A percentile compares a stretch with the other conserved stretches of the same genome.
Evolutionary conservation across 202 grass and related monocot species (phyloP).

Genomic region (Panicum virgatum): DNA sequence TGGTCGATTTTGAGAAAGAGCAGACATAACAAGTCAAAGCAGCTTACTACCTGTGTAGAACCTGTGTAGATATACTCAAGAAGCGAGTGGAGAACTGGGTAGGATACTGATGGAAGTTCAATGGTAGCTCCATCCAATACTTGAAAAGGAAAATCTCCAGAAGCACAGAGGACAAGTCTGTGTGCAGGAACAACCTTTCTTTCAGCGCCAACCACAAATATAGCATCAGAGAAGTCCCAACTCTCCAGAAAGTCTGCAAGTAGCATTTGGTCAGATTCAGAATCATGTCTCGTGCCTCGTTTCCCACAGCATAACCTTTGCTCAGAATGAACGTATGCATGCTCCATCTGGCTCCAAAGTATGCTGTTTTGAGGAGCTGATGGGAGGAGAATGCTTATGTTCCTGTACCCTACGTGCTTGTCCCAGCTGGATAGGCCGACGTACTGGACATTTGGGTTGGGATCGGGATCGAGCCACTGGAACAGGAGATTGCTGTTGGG

Average conservation of each 20-base stretch:
- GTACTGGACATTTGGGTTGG: constrained; percentile 72
- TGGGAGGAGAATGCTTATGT: constrained; percentile 79
- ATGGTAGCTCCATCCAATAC: constrained; percentile 41
- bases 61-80: constrained; percentile 87
- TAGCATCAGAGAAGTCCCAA: constrained; percentile 77
- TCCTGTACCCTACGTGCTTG: constrained; percentile 90
- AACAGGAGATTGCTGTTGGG: constrained; percentile 78
- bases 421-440: constrained; percentile 91
- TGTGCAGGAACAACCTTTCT: constrained; percentile 74
- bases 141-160: constrained; percentile 67
- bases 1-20: constrained; percentile 13
- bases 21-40: constrained; percentile 30
- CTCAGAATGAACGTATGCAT: constrained; percentile 31
- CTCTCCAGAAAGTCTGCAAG: constrained; percentile 78
- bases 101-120: constrained; percentile 66
- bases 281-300: constrained; percentile 36
- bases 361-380: constrained; percentile 63
- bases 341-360: constrained; percentile 67
- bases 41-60: constrained; percentile 85
- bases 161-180: constrained; percentile 70
- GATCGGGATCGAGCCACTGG: constrained; percentile 75
- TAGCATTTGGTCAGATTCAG: constrained; percentile 47
- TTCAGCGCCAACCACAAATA: constrained; percentile 72
- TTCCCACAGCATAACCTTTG: not conserved
- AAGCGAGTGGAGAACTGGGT: constrained; percentile 70